These are phyloP conservation scores for Phialophora verrucosa DNA, from an alignment of 2,329 filamentous ascomycete genomes.

Conservation along the genomic window DNA sequence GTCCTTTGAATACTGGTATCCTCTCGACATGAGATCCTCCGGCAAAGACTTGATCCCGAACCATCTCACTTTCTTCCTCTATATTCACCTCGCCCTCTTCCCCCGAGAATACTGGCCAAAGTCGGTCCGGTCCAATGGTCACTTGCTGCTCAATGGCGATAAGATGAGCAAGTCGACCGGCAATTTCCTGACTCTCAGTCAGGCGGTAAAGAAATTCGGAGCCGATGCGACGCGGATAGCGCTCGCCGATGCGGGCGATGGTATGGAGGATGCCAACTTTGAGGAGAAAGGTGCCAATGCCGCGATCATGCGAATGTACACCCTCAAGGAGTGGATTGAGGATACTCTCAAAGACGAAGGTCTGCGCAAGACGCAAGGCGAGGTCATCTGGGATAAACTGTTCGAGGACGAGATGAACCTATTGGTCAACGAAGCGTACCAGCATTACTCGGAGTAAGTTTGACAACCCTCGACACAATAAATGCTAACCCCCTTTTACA, in stretches of 20 bases:
- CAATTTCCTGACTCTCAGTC: conserved; percentile 91
- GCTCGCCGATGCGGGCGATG: conserved; percentile 91
- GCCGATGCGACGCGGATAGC: conserved; percentile 91
- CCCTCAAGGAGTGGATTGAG: conserved; percentile 89
- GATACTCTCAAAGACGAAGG: conserved; percentile 75
- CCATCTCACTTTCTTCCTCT: conserved; percentile 94
- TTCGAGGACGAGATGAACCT: conserved; percentile 94
- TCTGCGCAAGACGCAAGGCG: conserved; percentile 70
- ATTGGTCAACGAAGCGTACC: conserved; percentile 76
- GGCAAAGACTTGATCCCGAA: conserved; percentile 94
- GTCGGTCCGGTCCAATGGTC: conserved; percentile 85
- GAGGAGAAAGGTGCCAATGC: conserved; percentile 94
- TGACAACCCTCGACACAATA: background rate
- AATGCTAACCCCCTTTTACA: conserved; percentile 39
- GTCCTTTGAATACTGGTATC: conserved; percentile 97
- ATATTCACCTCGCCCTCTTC: conserved; percentile 91
- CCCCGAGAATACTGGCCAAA: conserved; percentile 85
- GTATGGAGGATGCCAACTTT: conserved; percentile 94
- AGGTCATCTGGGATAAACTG: conserved; percentile 80
- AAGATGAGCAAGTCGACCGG: conserved; percentile 99
- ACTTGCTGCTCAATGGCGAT: conserved; percentile 91
- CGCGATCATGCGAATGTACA: conserved; percentile 83
- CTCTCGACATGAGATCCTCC: conserved; percentile 82
- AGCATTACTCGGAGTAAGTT: conserved; percentile 73
- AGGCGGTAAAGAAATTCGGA: conserved; percentile 88